Percentiles rank a stretch among this genome's conserved stretches.
phyloP scores from a whole-genome alignment of 768 basidiomycete species.

The Mrakia hoshinonis region DNA sequence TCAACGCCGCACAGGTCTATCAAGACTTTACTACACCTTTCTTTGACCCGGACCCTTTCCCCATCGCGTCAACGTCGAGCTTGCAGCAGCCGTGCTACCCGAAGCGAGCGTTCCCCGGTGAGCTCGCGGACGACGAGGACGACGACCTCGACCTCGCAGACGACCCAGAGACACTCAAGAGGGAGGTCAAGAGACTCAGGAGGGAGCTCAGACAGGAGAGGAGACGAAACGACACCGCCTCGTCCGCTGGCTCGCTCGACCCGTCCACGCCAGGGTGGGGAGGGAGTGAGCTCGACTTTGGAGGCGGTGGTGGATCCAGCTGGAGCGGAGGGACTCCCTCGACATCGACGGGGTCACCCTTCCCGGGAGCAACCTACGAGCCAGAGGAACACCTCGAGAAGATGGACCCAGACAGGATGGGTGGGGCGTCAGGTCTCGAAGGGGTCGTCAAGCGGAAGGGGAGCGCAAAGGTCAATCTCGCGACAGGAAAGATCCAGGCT shows the following conservation, averaged over 20 bases:
- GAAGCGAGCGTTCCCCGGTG: not conserved
- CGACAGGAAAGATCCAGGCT: slow-evolving; percentile 11
- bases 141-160: slow-evolving; percentile 8
- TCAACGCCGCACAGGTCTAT: not conserved
- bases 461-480: not conserved
- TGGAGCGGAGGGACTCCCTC: no score
- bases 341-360: no score
- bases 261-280: not conserved
- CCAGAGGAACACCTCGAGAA: not conserved
- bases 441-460: not conserved
- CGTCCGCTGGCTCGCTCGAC: not conserved
- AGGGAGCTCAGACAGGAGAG: not conserved
- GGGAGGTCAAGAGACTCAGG: slow-evolving; percentile 8
- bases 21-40: not conserved
- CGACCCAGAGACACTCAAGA: not conserved
- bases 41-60: not conserved
- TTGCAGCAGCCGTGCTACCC: not conserved
- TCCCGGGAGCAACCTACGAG: no score
- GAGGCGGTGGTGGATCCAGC: no score
- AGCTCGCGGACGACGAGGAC: not conserved
- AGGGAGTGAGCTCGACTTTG: not conserved
- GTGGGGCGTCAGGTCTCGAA: not conserved
- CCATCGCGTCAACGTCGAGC: not conserved
- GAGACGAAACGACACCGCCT: not conserved
- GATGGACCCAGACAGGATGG: not conserved